Conservation (phyloP, 352 stramenopile species). For the Globisporangium nodosum region DNA sequence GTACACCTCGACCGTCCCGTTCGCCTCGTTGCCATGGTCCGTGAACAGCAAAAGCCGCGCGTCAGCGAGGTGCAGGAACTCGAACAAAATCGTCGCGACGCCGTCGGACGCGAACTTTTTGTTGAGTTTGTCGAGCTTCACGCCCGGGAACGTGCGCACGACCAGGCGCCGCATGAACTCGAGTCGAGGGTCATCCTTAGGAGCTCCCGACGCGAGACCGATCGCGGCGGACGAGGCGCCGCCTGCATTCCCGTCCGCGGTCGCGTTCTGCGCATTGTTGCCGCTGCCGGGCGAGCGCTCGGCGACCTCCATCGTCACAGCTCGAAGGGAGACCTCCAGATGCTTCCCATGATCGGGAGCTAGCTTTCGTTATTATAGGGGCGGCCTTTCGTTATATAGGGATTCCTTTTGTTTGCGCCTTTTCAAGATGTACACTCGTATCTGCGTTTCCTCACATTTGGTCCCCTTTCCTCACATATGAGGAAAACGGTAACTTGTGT, state of each 20-base stretch:
- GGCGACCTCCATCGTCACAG: background rate
- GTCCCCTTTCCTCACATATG: too few species aligned
- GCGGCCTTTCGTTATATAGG: too few species aligned
- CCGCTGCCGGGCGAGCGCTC: conserved; percentile 1
- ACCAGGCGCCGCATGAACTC: conserved; percentile 64
- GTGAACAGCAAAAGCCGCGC: conserved; percentile 60
- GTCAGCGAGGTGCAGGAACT: conserved; percentile 65
- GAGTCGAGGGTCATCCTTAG: conserved; percentile 54
- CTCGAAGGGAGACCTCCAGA: too few species aligned
- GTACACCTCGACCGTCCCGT: conserved; percentile 53
- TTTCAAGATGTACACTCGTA: too few species aligned
- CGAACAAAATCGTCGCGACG: conserved; percentile 57
- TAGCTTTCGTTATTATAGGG: too few species aligned
- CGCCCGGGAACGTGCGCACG: conserved; percentile 56
- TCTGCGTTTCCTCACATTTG: too few species aligned
- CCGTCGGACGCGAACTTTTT: conserved; percentile 56
- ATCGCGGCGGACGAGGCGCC: background rate
- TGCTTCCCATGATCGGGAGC: too few species aligned
- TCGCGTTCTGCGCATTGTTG: background rate
- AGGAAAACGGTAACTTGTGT: too few species aligned
- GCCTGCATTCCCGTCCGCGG: background rate
- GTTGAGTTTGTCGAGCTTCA: conserved; percentile 52
- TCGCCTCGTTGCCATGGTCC: conserved; percentile 57
- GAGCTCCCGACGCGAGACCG: background rate
- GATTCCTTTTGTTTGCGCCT: too few species aligned